Evolutionary conservation across 176 grass and related monocot species (phyloP).

Genomic region (Cenchrus americanus): DNA sequence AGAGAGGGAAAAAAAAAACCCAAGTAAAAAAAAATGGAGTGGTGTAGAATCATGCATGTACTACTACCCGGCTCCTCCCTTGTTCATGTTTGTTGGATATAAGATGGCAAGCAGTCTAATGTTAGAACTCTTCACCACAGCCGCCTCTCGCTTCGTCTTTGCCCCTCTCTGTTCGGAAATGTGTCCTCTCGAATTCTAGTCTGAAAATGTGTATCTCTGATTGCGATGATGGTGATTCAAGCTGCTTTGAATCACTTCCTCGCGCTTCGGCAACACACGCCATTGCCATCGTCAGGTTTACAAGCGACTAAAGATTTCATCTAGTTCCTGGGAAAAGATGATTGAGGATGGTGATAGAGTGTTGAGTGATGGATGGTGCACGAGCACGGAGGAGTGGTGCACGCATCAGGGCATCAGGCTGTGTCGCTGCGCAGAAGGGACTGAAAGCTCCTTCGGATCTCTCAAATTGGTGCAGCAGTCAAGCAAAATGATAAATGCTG

Average conservation of each 20-base stretch:
- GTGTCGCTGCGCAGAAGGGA: neutral
- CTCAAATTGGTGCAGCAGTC: neutral
- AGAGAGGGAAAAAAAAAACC: neutral
- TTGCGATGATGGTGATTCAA: neutral
- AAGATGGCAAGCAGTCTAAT: conserved; percentile 47
- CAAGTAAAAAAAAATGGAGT: conserved; percentile 23
- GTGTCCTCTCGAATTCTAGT: neutral
- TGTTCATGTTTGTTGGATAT: conserved; percentile 49
- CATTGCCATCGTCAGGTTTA: neutral
- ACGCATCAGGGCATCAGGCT: neutral
- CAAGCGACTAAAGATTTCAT: neutral
- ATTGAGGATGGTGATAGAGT: neutral
- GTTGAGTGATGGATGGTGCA: neutral
- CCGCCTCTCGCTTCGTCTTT: neutral
- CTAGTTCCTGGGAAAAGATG: neutral
- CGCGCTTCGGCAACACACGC: too few species aligned
- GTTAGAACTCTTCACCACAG: neutral
- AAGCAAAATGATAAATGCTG: conserved; percentile 6
- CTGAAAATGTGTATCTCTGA: neutral
- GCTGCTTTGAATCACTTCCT: neutral
- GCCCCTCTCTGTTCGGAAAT: neutral
- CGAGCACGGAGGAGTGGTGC: neutral
- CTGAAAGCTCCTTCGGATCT: neutral
- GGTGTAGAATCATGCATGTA: neutral
- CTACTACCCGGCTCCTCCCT: neutral